phyloP scores from a whole-genome alignment of 805 yeast species.

The Candida orba region DNA sequence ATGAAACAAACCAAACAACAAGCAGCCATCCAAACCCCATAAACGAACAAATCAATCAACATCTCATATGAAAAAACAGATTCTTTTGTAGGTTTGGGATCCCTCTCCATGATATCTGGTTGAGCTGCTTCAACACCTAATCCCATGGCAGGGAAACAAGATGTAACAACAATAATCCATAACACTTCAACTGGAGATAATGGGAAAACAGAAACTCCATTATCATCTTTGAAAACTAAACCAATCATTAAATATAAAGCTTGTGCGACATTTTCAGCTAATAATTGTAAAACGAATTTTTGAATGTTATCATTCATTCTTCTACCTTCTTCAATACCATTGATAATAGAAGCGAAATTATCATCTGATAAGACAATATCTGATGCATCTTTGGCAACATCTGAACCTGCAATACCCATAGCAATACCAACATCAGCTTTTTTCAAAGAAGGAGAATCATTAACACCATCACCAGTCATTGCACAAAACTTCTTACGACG shows the following conservation, averaged over 20 bases:
- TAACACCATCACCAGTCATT: conserved; percentile 83
- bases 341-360: conserved; percentile 71
- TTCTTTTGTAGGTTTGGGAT: conserved; percentile 50
- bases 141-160: conserved; percentile 83
- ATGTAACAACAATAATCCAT: conserved; percentile 73
- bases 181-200: conserved; percentile 73
- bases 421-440: conserved; percentile 79
- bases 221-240: conserved; percentile 56
- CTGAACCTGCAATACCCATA: conserved; percentile 77
- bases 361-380: conserved; percentile 73
- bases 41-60: conserved; percentile 59
- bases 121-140: conserved; percentile 62
- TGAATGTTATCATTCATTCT: conserved; percentile 74
- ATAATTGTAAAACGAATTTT: conserved; percentile 66
- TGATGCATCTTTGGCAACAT: conserved; percentile 79
- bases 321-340: conserved; percentile 76
- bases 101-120: conserved; percentile 54
- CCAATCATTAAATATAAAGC: conserved; percentile 65
- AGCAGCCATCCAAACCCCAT: conserved; percentile 69
- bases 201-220: conserved; percentile 71
- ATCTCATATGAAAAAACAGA: conserved; percentile 62
- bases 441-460: conserved; percentile 72
- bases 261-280: conserved; percentile 69
- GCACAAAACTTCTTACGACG: conserved; percentile 59
- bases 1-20: conserved; percentile 63